These are phyloP conservation scores for Tricholoma sp. DNA, from an alignment of 768 basidiomycete genomes.

Conservation along the genomic window DNA sequence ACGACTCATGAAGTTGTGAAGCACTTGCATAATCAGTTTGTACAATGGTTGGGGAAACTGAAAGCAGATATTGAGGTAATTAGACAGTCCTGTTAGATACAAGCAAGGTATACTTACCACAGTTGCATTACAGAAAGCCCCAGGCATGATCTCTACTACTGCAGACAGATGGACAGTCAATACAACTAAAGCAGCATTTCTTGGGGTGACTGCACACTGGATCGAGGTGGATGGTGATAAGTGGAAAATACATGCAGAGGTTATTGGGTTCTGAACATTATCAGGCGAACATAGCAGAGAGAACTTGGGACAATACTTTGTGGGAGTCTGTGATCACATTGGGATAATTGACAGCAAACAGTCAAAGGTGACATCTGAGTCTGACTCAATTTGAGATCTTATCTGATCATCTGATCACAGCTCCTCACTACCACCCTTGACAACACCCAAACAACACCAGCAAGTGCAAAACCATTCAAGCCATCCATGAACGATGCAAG, in stretches of 20 bases:
- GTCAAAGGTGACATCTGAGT: background rate
- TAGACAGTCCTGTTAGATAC: background rate
- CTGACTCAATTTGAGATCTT: background rate
- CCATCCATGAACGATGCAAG: constrained; percentile 4
- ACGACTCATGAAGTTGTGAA: constrained; percentile 8
- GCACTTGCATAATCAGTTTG: constrained; percentile 12
- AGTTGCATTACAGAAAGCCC: background rate
- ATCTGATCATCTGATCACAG: background rate
- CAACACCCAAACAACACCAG: constrained; percentile 20
- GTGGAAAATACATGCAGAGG: background rate
- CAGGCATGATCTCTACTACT: constrained; percentile 7
- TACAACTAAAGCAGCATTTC: constrained; percentile 8
- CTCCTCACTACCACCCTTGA: constrained; percentile 14
- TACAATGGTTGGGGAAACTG: constrained; percentile 6
- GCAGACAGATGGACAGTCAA: constrained; percentile 14
- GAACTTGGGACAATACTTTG: background rate
- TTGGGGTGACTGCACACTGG: constrained; percentile 7
- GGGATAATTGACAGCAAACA: background rate
- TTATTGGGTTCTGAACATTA: background rate
- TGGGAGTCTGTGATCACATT: background rate
- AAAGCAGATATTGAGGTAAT: constrained; percentile 5
- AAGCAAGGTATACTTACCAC: background rate
- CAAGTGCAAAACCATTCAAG: constrained; percentile 10
- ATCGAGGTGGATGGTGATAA: constrained; percentile 12
- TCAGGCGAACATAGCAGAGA: background rate